These are phyloP conservation scores for Xylaria longipes DNA, from an alignment of 495 filamentous ascomycete species.

Conservation along the genomic window DNA sequence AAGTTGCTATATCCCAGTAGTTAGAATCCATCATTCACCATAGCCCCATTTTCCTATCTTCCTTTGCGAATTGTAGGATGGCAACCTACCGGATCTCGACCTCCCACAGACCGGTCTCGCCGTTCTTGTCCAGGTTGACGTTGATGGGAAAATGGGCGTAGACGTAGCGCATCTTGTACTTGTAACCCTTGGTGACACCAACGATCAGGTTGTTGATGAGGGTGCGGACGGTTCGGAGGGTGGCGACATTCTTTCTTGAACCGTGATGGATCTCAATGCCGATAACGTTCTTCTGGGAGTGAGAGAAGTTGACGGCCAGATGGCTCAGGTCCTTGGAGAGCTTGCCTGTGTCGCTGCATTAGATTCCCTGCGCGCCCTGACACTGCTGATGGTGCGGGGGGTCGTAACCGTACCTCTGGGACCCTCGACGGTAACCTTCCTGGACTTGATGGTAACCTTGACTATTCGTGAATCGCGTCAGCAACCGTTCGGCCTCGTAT, in stretches of 20 bases:
- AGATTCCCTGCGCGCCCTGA: constrained; percentile 23
- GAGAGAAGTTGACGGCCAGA: constrained; percentile 91
- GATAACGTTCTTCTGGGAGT: constrained; percentile 80
- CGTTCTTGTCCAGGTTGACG: constrained; percentile 97
- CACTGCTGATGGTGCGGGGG: background rate
- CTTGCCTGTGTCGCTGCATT: constrained; percentile 66
- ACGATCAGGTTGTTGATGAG: constrained; percentile 98
- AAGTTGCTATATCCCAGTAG: constrained; percentile 76
- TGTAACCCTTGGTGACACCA: constrained; percentile 97
- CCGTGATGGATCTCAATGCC: constrained; percentile 98
- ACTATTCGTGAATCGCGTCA: constrained; percentile 64
- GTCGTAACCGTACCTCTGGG: constrained; percentile 68
- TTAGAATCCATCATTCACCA: constrained; percentile 21
- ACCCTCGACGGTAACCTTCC: constrained; percentile 93
- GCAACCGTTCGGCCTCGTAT: constrained; percentile 35
- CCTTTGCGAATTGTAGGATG: background rate
- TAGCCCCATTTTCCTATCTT: background rate
- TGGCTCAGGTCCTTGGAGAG: constrained; percentile 95
- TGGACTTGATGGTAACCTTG: constrained; percentile 94
- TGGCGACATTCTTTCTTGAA: constrained; percentile 93
- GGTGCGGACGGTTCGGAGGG: constrained; percentile 95
- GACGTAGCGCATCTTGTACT: constrained; percentile 99
- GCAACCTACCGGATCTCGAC: constrained; percentile 92
- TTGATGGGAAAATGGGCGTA: constrained; percentile 99
- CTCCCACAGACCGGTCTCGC: constrained; percentile 83